phyloP scores from a whole-genome alignment of 495 filamentous ascomycete genomes.

The Geoglossum glabrum region DNA sequence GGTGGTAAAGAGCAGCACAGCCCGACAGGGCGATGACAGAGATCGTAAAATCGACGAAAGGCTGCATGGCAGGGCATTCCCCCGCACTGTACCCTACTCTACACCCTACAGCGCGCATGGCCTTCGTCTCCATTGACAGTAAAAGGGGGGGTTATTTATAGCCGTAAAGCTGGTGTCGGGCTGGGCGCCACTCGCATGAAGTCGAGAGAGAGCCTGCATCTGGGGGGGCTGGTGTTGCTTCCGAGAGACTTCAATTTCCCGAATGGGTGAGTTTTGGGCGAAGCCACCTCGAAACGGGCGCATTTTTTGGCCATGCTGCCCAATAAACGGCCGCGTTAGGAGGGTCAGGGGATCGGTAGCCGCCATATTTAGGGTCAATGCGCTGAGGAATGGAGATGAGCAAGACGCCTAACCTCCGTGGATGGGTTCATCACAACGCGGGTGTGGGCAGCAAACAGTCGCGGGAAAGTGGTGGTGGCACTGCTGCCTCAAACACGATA shows the following conservation, averaged over 20 bases:
- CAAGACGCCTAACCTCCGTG: neutral
- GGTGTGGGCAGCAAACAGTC: neutral
- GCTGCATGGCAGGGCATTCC: neutral
- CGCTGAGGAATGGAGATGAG: neutral
- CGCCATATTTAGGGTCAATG: constrained; percentile 1
- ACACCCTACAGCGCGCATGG: neutral
- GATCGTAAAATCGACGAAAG: neutral
- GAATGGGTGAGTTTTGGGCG: neutral
- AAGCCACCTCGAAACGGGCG: neutral
- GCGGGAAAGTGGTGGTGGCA: neutral
- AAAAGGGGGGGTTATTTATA: neutral
- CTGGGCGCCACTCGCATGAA: neutral
- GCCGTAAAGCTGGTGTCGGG: neutral
- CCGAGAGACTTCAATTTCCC: neutral
- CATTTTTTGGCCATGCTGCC: neutral
- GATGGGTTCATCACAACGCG: neutral
- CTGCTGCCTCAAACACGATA: neutral
- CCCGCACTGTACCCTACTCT: neutral
- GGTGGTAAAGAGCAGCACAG: neutral
- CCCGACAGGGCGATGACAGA: neutral
- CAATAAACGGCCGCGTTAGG: neutral
- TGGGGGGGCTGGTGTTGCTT: neutral
- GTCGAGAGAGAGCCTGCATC: neutral
- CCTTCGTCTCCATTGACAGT: neutral
- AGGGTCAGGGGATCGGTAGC: neutral